These are phyloP conservation scores for Mycena epipterygia DNA, from an alignment of 768 basidiomycete species.

Conservation along the genomic window DNA sequence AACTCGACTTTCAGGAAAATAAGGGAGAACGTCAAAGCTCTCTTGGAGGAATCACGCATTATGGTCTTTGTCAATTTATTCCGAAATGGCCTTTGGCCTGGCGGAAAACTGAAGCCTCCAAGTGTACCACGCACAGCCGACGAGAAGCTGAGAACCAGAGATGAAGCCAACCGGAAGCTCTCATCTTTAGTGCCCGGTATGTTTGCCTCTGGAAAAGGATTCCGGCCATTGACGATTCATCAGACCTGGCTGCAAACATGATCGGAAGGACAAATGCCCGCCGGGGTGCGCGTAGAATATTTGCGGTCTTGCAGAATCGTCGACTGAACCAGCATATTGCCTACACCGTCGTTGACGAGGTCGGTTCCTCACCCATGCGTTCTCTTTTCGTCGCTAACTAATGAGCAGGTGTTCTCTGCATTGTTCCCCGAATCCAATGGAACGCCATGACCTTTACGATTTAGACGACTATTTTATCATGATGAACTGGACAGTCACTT, in stretches of 20 bases:
- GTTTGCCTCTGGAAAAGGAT: conserved; percentile 14
- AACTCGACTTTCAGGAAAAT: conserved; percentile 74
- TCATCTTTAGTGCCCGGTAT: conserved; percentile 92
- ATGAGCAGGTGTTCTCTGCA: conserved; percentile 73
- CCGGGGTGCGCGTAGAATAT: conserved; percentile 91
- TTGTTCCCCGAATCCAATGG: conserved; percentile 67
- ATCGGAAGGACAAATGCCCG: conserved; percentile 97
- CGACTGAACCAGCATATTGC: conserved; percentile 95
- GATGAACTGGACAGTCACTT: conserved; percentile 21
- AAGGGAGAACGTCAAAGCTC: conserved; percentile 77
- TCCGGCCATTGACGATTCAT: background rate
- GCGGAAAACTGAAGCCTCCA: conserved; percentile 77
- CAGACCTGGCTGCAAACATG: conserved; percentile 97
- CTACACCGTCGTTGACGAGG: conserved; percentile 93
- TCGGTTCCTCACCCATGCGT: no score
- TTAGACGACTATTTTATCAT: conserved; percentile 18
- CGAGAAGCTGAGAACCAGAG: conserved; percentile 84
- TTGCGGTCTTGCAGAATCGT: conserved; percentile 93
- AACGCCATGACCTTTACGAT: conserved; percentile 27
- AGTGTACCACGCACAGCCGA: conserved; percentile 78
- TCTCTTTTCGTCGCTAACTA: no score
- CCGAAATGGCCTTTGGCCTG: conserved; percentile 87
- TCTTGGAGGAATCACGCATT: conserved; percentile 79
- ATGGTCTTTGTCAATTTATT: conserved; percentile 76
- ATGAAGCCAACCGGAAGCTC: conserved; percentile 92